Evolutionary conservation across 805 yeast genomes (phyloP).

Genomic region (Lipomyces yamanashiensis): DNA sequence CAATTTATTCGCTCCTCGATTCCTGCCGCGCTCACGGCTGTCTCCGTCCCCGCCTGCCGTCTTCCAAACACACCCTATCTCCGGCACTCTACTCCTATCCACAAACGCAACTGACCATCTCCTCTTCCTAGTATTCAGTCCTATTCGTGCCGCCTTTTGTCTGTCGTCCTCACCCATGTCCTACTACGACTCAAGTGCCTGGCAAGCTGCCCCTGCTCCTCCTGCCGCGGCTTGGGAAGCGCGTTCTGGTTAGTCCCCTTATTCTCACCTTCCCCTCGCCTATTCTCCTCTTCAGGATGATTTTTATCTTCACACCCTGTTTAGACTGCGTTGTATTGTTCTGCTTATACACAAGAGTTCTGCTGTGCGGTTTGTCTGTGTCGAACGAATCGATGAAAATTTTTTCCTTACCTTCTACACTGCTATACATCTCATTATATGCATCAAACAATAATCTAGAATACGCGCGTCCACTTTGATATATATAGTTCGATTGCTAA

Average conservation of each 20-base stretch:
- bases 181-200: constrained; percentile 37
- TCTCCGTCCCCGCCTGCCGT: background rate
- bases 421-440: no score
- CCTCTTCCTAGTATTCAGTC: background rate
- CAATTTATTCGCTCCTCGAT: no score
- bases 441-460: background rate
- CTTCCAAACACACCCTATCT: background rate
- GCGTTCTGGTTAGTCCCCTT: constrained; percentile 21
- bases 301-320: no score
- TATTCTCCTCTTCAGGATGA: background rate
- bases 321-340: no score
- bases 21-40: background rate
- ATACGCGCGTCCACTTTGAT: background rate
- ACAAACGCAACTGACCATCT: background rate
- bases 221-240: constrained; percentile 33
- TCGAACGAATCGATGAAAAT: background rate
- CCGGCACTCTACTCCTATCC: background rate
- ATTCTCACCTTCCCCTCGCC: background rate
- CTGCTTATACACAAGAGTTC: no score
- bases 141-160: background rate
- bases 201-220: constrained; percentile 30
- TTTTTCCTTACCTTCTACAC: no score
- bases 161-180: constrained; percentile 24
- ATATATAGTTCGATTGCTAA: background rate
- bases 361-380: no score